phyloP scores from a whole-genome alignment of 2,329 filamentous ascomycete species.

The Ophiostoma fasciatum region DNA sequence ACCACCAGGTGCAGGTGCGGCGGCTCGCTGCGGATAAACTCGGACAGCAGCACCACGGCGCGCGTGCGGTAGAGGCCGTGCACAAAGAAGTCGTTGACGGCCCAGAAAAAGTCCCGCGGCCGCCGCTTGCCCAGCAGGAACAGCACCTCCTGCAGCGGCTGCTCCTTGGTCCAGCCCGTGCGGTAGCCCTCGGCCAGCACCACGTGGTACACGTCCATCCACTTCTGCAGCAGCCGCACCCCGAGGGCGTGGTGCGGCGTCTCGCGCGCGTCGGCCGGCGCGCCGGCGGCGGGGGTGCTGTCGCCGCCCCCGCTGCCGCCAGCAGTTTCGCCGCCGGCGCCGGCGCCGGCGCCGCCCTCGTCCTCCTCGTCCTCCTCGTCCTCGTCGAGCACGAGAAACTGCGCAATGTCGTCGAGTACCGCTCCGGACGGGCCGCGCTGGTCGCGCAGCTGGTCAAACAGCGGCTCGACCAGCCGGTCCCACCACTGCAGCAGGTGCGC shows the following conservation, averaged over 20 bases:
- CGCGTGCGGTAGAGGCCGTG: slow-evolving; percentile 48
- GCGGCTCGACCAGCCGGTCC: slow-evolving; percentile 43
- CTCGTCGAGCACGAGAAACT: slow-evolving; percentile 48
- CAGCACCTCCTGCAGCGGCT: slow-evolving; percentile 34
- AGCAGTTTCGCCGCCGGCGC: too few relatives aligned
- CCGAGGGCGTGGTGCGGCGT: slow-evolving; percentile 33
- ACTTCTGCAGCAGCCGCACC: slow-evolving; percentile 39
- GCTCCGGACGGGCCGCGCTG: slow-evolving; percentile 51
- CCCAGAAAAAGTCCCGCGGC: slow-evolving; percentile 51
- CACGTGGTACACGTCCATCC: slow-evolving; percentile 34
- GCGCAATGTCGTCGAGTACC: slow-evolving; percentile 47
- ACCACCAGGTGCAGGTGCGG: slow-evolving; percentile 62
- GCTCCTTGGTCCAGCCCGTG: slow-evolving; percentile 30
- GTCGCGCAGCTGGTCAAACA: slow-evolving; percentile 37
- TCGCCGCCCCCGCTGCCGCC: too few relatives aligned
- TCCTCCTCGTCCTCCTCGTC: slow-evolving; percentile 31
- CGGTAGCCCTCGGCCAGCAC: slow-evolving; percentile 22
- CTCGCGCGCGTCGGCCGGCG: too few relatives aligned
- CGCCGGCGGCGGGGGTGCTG: too few relatives aligned
- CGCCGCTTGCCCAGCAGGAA: slow-evolving; percentile 51
- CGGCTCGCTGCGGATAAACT: slow-evolving; percentile 62
- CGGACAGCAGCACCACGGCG: slow-evolving; percentile 51
- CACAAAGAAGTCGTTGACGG: slow-evolving; percentile 51
- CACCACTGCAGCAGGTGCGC: slow-evolving; percentile 58
- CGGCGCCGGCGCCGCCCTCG: slow-evolving; percentile 21